Conservation (phyloP, 1,139 yeast species). For the Saccharomyces uvarum region DNA sequence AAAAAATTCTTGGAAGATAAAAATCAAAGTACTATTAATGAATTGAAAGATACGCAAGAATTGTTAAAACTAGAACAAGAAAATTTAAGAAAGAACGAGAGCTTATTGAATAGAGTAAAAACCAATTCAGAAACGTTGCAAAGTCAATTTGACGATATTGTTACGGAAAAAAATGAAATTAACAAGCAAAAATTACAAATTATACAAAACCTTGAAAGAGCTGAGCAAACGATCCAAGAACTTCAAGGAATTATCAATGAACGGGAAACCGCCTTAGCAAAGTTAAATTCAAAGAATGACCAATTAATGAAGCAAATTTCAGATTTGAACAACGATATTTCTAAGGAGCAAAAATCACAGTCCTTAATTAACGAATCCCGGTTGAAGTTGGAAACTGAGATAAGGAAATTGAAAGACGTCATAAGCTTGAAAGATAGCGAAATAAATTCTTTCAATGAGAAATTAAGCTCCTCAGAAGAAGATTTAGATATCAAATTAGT, state of each 20-base stretch:
- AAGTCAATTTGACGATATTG: constrained; percentile 30
- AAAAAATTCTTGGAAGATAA: constrained; percentile 28
- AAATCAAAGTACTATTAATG: constrained; percentile 32
- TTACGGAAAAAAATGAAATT: constrained; percentile 18
- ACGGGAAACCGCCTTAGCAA: background rate
- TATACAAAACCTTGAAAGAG: constrained; percentile 23
- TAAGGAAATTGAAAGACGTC: constrained; percentile 9
- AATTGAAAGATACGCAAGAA: constrained; percentile 34
- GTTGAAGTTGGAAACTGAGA: constrained; percentile 7
- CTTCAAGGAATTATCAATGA: constrained; percentile 10
- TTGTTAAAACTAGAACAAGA: constrained; percentile 20
- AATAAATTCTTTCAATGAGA: constrained; percentile 31
- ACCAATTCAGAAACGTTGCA: constrained; percentile 11
- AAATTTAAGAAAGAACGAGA: constrained; percentile 17
- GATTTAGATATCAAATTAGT: constrained; percentile 34
- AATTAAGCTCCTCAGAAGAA: constrained; percentile 29
- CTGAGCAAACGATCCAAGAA: constrained; percentile 18
- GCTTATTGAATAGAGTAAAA: constrained; percentile 32
- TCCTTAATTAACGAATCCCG: background rate
- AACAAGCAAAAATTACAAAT: constrained; percentile 27
- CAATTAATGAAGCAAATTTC: background rate
- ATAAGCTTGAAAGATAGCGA: constrained; percentile 10
- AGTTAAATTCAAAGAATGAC: background rate
- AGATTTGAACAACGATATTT: background rate
- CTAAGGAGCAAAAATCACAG: background rate